Percentiles rank a stretch among this genome's conserved stretches.
These are phyloP conservation scores for Trebouxia sp. DNA, from an alignment of 139 green algal species.

Conservation along the genomic window DNA sequence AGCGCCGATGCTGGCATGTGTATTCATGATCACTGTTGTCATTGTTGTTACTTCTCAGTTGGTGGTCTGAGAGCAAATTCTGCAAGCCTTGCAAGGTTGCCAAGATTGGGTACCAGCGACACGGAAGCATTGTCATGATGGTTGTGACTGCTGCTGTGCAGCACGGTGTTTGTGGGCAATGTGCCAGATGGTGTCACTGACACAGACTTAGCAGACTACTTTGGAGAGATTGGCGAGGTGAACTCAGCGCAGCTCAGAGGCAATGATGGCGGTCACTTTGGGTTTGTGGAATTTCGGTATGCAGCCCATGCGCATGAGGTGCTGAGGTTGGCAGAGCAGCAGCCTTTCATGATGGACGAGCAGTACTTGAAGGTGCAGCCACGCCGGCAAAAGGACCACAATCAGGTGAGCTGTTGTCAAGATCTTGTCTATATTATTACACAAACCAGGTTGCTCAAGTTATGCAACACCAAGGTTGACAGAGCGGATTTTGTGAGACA, in stretches of 20 bases:
- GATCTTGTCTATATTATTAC: neutral
- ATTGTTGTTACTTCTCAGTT: too few species aligned
- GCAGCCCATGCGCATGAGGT: neutral
- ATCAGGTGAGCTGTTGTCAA: neutral
- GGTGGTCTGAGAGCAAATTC: too few species aligned
- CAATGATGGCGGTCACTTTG: slow-evolving; percentile 8
- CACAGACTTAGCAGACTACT: slow-evolving; percentile 10
- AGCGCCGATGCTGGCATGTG: too few species aligned
- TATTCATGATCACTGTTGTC: too few species aligned
- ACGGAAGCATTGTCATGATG: too few species aligned
- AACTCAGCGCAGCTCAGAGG: neutral
- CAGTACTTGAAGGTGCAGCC: neutral
- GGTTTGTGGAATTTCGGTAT: slow-evolving; percentile 13
- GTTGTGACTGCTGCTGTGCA: neutral
- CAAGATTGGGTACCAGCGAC: too few species aligned
- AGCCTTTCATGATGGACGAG: neutral
- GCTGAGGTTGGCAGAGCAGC: neutral
- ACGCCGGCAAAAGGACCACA: neutral
- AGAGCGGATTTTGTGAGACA: too few species aligned
- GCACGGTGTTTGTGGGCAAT: neutral
- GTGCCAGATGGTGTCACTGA: neutral
- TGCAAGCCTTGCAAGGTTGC: too few species aligned
- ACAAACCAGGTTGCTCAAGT: too few species aligned
- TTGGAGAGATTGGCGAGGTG: neutral
- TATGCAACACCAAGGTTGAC: too few species aligned